Percentiles rank a stretch among this genome's conserved stretches.
Conservation (phyloP, 139 green algal species). For the Gonium pectorale region DNA sequence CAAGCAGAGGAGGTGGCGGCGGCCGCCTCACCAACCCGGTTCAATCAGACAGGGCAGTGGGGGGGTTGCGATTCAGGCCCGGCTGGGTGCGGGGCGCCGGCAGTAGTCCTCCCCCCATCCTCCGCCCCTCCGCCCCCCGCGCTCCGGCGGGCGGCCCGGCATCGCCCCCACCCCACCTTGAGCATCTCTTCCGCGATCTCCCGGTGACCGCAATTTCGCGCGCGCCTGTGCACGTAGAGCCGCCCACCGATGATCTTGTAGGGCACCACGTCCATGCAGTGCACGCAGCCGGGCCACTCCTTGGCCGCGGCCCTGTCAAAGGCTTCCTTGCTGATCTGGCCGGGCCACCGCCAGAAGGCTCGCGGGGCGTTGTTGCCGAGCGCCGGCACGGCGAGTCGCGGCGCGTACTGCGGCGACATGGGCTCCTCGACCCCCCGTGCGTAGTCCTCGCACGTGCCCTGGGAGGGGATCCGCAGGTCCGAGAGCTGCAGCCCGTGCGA, state of each 20-base stretch:
- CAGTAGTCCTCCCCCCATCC: no score
- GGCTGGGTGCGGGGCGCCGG: no score
- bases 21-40: no score
- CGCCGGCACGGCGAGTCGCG: neutral
- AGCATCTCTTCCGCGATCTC: conserved; percentile 33
- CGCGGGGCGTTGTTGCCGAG: neutral
- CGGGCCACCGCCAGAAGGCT: conserved; percentile 8
- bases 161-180: no score
- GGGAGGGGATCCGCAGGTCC: neutral
- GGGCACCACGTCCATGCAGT: conserved; percentile 47
- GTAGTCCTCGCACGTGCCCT: neutral
- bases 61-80: no score
- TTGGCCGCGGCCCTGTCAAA: conserved; percentile 7
- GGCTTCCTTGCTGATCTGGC: neutral
- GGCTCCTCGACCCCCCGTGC: neutral
- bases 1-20: no score
- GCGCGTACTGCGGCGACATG: neutral
- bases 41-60: neutral
- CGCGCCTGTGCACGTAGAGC: neutral
- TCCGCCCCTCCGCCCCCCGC: no score
- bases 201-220: neutral
- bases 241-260: conserved; percentile 42
- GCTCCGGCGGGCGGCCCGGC: no score
- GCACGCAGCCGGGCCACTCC: conserved; percentile 15
- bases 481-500: neutral